These are phyloP conservation scores for Didymella glomerata DNA, from an alignment of 2,329 filamentous ascomycete genomes.

Conservation along the genomic window DNA sequence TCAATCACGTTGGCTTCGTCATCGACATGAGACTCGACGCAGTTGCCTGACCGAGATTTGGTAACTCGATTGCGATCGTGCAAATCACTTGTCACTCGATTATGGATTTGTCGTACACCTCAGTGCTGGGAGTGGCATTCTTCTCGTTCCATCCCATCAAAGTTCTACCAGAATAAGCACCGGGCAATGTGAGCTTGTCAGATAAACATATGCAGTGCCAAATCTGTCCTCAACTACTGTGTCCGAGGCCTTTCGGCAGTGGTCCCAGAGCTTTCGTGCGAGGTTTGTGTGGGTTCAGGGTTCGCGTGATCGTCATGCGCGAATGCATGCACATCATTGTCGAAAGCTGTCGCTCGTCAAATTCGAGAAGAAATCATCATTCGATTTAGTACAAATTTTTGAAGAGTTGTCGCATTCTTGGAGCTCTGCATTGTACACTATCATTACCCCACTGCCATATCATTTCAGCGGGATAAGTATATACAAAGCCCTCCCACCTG, in stretches of 20 bases:
- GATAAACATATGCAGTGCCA: not conserved
- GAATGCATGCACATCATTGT: not conserved
- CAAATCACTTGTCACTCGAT: not conserved
- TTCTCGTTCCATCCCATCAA: not conserved
- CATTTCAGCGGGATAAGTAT: constrained; percentile 10
- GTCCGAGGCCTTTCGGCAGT: not conserved
- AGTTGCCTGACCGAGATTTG: not conserved
- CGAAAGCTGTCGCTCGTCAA: not conserved
- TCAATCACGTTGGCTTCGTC: constrained; percentile 4
- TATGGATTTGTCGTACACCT: not conserved
- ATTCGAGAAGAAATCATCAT: not conserved
- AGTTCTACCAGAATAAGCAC: not conserved
- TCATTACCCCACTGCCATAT: constrained; percentile 7
- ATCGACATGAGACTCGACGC: constrained; percentile 4
- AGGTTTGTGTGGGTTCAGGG: not conserved
- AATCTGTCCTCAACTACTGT: not conserved
- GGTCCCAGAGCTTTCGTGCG: not conserved
- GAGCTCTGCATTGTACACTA: constrained; percentile 18
- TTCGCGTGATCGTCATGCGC: not conserved
- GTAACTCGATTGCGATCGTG: not conserved
- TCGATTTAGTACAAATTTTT: not conserved
- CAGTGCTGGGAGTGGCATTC: not conserved
- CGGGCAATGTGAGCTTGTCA: not conserved
- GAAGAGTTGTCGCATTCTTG: not conserved
- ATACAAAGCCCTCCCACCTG: constrained; percentile 13